Conservation (phyloP, 306 rosid genomes). For the Sesbania bispinosa region DNA sequence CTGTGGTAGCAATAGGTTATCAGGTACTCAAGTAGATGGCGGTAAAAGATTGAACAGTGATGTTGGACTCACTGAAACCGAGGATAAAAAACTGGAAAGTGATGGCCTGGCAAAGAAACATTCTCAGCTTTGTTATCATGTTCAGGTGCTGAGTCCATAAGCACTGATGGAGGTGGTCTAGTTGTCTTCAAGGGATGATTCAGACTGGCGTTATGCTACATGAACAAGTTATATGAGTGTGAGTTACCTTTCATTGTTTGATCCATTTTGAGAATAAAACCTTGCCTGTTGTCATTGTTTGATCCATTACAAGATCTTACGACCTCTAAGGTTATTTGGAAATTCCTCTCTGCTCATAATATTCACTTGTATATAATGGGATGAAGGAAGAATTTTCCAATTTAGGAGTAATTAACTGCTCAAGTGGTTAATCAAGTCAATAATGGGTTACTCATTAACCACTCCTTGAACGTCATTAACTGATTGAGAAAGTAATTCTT, state of each 20-base stretch:
- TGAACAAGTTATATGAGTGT: conserved; percentile 50
- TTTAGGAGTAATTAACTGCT: too few species aligned
- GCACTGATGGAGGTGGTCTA: conserved; percentile 64
- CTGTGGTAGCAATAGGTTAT: conserved; percentile 20
- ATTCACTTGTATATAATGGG: too few species aligned
- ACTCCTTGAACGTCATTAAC: too few species aligned
- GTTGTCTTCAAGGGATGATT: conserved; percentile 71
- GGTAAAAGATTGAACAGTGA: conserved; percentile 22
- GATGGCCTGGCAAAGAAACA: conserved; percentile 28
- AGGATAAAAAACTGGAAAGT: conserved; percentile 26
- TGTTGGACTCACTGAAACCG: conserved; percentile 20
- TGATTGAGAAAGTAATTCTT: too few species aligned
- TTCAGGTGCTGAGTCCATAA: conserved; percentile 63
- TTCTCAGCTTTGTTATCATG: conserved; percentile 24
- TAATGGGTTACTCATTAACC: too few species aligned
- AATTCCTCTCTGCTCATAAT: too few species aligned
- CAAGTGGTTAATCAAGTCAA: too few species aligned
- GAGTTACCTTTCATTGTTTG: conserved; percentile 24
- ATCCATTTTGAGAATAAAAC: conserved; percentile 23
- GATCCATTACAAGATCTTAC: neutral
- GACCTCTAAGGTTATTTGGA: conserved; percentile 6
- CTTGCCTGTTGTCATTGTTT: neutral
- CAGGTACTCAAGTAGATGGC: conserved; percentile 32
- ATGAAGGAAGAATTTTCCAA: too few species aligned
- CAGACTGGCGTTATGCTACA: conserved; percentile 57